Evolutionary conservation across 140 eudicot genomes (phyloP).

Genomic region (Oenanthe javanica): DNA sequence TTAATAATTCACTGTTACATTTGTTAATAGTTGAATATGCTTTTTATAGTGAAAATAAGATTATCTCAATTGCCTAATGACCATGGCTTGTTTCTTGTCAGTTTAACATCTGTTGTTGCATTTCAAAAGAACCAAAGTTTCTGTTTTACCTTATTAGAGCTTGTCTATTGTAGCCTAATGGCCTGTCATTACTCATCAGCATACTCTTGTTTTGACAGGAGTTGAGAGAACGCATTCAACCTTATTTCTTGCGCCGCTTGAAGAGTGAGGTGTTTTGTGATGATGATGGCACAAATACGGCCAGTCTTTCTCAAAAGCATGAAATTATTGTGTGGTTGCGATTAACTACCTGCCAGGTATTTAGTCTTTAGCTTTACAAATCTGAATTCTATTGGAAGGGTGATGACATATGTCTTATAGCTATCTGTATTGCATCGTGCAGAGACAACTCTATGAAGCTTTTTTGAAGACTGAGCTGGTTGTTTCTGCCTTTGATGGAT

Average conservation of each 20-base stretch:
- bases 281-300: slow-evolving; percentile 31
- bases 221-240: slow-evolving; percentile 83
- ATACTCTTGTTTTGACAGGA: slow-evolving; percentile 34
- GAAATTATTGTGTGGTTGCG: slow-evolving; percentile 87
- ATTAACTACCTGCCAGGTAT: slow-evolving; percentile 73
- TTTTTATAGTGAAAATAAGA: background rate
- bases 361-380: background rate
- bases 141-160: background rate
- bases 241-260: slow-evolving; percentile 83
- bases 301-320: slow-evolving; percentile 78
- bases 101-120: background rate
- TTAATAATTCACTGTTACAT: too few species aligned
- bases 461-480: slow-evolving; percentile 93
- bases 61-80: background rate
- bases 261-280: slow-evolving; percentile 79
- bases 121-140: background rate
- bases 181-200: background rate
- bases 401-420: background rate
- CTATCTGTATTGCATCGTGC: slow-evolving; percentile 15
- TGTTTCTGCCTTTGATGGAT: slow-evolving; percentile 90
- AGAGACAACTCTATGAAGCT: slow-evolving; percentile 92
- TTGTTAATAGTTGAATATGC: background rate
- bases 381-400: background rate
- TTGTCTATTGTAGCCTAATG: background rate
- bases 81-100: background rate